A percentile compares a stretch with the other conserved stretches of the same genome.
These are phyloP conservation scores for Fusarium sp. DNA, from an alignment of 2,329 filamentous ascomycete species.

Conservation along the genomic window DNA sequence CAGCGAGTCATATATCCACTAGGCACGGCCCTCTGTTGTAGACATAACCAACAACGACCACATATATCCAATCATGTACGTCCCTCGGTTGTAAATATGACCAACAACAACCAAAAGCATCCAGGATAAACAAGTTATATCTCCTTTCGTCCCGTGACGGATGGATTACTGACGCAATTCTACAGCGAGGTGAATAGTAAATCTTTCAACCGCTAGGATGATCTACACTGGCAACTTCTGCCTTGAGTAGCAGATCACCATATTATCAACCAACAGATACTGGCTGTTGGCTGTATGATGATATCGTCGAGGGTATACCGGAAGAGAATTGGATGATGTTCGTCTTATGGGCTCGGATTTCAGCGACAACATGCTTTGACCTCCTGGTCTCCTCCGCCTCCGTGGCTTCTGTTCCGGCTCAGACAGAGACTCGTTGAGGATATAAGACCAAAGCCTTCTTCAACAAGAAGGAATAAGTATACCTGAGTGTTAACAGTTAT, in stretches of 20 bases:
- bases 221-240: not conserved
- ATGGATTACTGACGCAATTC: not conserved
- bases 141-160: not conserved
- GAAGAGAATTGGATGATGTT: not conserved
- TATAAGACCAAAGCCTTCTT: not conserved
- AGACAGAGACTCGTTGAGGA: not conserved
- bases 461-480: not conserved
- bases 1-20: not conserved
- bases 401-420: not conserved
- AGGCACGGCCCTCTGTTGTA: not conserved
- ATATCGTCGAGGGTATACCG: not conserved
- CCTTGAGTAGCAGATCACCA: not conserved
- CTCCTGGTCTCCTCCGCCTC: not conserved
- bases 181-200: not conserved
- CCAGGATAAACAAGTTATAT: not conserved
- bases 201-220: not conserved
- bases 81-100: not conserved
- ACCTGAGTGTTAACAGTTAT: not conserved
- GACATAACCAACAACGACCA: not conserved
- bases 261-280: not conserved
- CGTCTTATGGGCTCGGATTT: not conserved
- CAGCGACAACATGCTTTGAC: not conserved
- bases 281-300: not conserved
- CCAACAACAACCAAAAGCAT: not conserved
- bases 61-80: not conserved